These are phyloP conservation scores for Hyphodiscus hymeniophilus DNA, from an alignment of 495 filamentous ascomycete genomes.

Conservation along the genomic window DNA sequence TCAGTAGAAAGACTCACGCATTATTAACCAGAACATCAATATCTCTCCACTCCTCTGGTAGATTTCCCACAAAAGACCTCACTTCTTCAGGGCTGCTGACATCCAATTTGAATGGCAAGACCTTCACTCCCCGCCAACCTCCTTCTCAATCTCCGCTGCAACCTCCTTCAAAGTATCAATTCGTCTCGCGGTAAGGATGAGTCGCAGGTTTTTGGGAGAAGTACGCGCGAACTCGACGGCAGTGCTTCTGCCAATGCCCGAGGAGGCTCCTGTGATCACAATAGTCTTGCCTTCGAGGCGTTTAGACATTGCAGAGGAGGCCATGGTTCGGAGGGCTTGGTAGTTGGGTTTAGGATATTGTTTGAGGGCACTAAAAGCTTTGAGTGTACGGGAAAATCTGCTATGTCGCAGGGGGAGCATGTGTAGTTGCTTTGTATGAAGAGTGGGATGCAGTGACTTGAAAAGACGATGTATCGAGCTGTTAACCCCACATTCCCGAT, in stretches of 20 bases:
- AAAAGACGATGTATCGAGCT: too few species aligned
- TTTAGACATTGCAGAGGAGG: conserved; percentile 63
- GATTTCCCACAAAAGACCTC: conserved; percentile 56
- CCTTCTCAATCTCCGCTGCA: conserved; percentile 66
- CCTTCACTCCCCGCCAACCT: conserved; percentile 74
- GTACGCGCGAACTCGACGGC: conserved; percentile 91
- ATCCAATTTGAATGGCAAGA: conserved; percentile 76
- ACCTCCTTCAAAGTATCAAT: conserved; percentile 70
- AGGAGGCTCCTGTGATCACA: conserved; percentile 86
- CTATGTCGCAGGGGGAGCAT: too few species aligned
- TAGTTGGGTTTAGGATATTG: not conserved
- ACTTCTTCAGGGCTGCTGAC: conserved; percentile 76
- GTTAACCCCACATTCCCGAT: too few species aligned
- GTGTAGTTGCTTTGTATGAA: too few species aligned
- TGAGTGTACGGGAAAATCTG: conserved; percentile 14
- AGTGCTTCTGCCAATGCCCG: conserved; percentile 80
- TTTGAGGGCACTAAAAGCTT: not conserved
- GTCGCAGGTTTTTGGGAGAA: conserved; percentile 67
- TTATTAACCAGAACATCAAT: conserved; percentile 95
- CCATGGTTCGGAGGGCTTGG: conserved; percentile 43
- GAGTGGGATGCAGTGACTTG: too few species aligned
- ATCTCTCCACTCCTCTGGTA: conserved; percentile 78
- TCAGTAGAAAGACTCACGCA: conserved; percentile 55
- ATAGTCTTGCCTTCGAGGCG: conserved; percentile 94
- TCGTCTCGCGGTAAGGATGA: conserved; percentile 81